These are phyloP conservation scores for Phlegmacium glaucopus DNA, from an alignment of 768 basidiomycete genomes.

Conservation along the genomic window DNA sequence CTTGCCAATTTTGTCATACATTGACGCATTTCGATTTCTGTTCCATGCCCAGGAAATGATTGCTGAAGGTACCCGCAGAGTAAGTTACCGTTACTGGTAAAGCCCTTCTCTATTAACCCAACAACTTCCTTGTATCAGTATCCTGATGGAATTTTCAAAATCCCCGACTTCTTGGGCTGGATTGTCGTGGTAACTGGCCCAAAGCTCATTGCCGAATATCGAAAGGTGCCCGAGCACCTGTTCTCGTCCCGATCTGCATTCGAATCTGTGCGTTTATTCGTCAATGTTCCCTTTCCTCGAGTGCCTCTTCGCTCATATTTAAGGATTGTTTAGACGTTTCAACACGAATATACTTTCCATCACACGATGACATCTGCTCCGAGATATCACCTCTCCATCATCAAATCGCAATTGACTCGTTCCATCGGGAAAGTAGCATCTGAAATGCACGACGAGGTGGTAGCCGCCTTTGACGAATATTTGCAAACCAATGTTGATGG, in stretches of 20 bases:
- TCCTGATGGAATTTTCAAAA: constrained; percentile 10
- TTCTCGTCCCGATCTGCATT: constrained; percentile 27
- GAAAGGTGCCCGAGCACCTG: constrained; percentile 32
- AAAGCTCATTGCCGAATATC: constrained; percentile 34
- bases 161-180: constrained; percentile 28
- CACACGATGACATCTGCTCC: constrained; percentile 20
- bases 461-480: constrained; percentile 32
- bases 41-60: neutral
- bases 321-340: constrained; percentile 24
- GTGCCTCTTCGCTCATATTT: neutral
- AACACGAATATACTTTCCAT: constrained; percentile 32
- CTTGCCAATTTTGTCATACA: neutral
- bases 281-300: neutral
- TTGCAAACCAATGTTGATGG: constrained; percentile 30
- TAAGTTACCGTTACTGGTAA: neutral
- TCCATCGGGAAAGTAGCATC: constrained; percentile 35
- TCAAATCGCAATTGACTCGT: constrained; percentile 29
- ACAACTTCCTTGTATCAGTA: constrained; percentile 2
- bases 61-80: neutral
- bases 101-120: neutral
- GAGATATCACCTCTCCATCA: constrained; percentile 27
- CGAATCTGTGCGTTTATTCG: constrained; percentile 30
- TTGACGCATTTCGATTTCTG: neutral
- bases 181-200: constrained; percentile 30
- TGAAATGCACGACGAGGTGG: constrained; percentile 44